Evolutionary conservation across 345 rosid species (phyloP).

Genomic region (Eucalyptus curtisii): DNA sequence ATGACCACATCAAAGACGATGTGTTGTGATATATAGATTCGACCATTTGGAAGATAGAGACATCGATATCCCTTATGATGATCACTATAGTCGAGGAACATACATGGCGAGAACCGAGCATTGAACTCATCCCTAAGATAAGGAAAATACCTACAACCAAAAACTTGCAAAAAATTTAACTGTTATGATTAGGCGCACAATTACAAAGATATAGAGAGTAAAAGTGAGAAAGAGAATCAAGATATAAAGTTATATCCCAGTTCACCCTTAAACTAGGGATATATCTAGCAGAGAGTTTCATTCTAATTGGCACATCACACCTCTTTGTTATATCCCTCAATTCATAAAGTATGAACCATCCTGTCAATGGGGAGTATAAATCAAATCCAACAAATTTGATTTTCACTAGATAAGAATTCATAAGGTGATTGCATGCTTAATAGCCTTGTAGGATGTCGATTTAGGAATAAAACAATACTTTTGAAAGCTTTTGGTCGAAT

Average conservation of each 20-base stretch:
- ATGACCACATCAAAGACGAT: background rate
- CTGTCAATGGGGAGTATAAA: accelerated
- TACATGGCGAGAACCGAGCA: background rate
- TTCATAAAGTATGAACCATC: too few relatives aligned
- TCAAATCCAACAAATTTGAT: background rate
- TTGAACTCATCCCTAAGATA: background rate
- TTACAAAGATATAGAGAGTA: too few relatives aligned
- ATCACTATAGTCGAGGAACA: background rate
- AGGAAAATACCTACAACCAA: accelerated
- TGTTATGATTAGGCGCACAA: too few relatives aligned
- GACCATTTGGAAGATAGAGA: background rate
- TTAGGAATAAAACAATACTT: background rate
- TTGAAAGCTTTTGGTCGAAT: accelerated
- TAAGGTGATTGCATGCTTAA: background rate
- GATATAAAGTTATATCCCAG: too few relatives aligned
- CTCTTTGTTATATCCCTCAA: too few relatives aligned
- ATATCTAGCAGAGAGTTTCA: too few relatives aligned
- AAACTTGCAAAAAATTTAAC: too few relatives aligned
- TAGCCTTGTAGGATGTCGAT: background rate
- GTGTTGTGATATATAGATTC: background rate
- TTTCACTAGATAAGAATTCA: background rate
- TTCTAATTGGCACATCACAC: too few relatives aligned
- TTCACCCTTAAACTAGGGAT: too few relatives aligned
- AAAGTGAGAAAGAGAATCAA: too few relatives aligned
- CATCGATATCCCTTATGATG: background rate